These are phyloP conservation scores for Melampsora larici-populina DNA, from an alignment of 1,284 basidiomycete genomes.

Conservation along the genomic window DNA sequence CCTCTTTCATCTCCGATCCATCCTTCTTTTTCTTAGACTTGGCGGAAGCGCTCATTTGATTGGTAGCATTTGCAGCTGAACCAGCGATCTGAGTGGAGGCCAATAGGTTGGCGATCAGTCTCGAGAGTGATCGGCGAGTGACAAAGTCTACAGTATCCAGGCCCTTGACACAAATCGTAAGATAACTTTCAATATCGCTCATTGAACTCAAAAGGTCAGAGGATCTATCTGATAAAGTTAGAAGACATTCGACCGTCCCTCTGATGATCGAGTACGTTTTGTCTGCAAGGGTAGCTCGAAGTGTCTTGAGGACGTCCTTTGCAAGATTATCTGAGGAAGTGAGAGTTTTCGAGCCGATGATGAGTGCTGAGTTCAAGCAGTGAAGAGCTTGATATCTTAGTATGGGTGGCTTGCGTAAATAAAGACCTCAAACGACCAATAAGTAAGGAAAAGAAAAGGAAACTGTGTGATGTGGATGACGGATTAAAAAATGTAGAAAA, in stretches of 20 bases:
- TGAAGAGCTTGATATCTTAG: constrained; percentile 77
- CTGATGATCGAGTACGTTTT: constrained; percentile 83
- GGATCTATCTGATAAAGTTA: constrained; percentile 48
- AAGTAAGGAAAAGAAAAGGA: not conserved
- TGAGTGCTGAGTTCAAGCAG: constrained; percentile 71
- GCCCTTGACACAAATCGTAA: constrained; percentile 68
- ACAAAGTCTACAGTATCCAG: constrained; percentile 78
- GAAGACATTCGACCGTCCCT: constrained; percentile 59
- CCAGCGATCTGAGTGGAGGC: constrained; percentile 77
- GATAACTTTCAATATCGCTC: constrained; percentile 70
- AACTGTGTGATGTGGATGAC: not conserved
- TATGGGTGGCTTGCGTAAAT: constrained; percentile 58
- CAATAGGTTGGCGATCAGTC: constrained; percentile 76
- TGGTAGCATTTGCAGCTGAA: constrained; percentile 33
- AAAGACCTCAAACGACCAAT: constrained; percentile 32
- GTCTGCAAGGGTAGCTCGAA: constrained; percentile 71
- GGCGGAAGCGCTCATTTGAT: constrained; percentile 57
- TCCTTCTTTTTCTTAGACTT: constrained; percentile 60
- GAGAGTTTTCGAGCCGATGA: constrained; percentile 74
- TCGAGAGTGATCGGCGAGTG: constrained; percentile 73
- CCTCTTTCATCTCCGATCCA: constrained; percentile 61
- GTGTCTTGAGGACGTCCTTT: constrained; percentile 82
- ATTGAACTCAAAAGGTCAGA: constrained; percentile 54
- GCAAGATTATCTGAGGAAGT: constrained; percentile 64
- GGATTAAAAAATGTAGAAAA: not conserved